phyloP scores from a whole-genome alignment of 2,329 filamentous ascomycete genomes.

The Apiospora arundinis region DNA sequence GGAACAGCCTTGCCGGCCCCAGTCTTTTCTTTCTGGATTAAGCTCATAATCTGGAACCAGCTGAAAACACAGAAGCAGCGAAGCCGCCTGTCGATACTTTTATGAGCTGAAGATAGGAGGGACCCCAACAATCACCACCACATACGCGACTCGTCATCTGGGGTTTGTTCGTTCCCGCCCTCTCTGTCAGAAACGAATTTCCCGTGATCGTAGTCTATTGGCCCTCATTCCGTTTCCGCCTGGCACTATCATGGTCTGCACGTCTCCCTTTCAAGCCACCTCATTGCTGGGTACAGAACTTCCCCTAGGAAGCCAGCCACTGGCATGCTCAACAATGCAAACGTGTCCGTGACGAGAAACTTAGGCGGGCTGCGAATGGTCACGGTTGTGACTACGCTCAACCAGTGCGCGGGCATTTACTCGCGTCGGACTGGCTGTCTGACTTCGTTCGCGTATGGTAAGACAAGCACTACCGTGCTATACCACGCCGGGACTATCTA shows the following conservation, averaged over 20 bases:
- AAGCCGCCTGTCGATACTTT: neutral
- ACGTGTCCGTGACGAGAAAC: neutral
- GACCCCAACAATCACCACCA: neutral
- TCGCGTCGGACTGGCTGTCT: neutral
- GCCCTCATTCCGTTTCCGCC: neutral
- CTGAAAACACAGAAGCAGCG: neutral
- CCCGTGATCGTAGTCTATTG: neutral
- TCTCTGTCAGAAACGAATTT: neutral
- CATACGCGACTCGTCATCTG: neutral
- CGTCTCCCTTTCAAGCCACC: neutral
- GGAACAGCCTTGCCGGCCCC: constrained; percentile 6
- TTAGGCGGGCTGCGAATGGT: neutral
- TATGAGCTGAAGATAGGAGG: constrained; percentile 3
- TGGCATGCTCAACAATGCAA: neutral
- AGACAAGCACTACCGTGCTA: neutral
- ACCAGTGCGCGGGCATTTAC: neutral
- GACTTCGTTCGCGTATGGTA: neutral
- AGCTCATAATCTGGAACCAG: constrained; percentile 9
- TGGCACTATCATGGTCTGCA: neutral
- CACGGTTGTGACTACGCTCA: neutral
- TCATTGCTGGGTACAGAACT: neutral
- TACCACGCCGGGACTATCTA: neutral
- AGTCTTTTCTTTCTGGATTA: constrained; percentile 4
- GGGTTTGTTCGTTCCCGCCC: neutral
- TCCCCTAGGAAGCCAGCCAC: neutral